These are phyloP conservation scores for Penicillium steckii DNA, from an alignment of 495 filamentous ascomycete genomes.

Conservation along the genomic window DNA sequence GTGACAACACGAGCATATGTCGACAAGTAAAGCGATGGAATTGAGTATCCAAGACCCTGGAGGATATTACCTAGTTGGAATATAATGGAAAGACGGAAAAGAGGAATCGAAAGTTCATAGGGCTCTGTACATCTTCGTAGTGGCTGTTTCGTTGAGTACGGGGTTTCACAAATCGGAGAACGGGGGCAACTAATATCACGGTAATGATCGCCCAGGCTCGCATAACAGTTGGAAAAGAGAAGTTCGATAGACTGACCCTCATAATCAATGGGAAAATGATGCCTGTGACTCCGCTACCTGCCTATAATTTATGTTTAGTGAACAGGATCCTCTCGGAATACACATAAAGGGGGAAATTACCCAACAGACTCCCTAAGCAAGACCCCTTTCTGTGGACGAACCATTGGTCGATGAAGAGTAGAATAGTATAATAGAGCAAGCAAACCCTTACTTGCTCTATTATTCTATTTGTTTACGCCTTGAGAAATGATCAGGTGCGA, in stretches of 20 bases:
- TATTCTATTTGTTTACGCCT: constrained; percentile 13
- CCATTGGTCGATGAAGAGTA: constrained; percentile 18
- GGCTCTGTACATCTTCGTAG: neutral
- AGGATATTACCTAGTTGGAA: constrained; percentile 53
- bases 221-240: constrained; percentile 52
- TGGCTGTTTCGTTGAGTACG: neutral
- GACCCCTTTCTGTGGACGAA: constrained; percentile 11
- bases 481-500: constrained; percentile 18
- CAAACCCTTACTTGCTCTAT: constrained; percentile 16
- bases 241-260: constrained; percentile 42
- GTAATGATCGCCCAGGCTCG: constrained; percentile 44
- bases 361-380: constrained; percentile 19
- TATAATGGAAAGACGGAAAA: constrained; percentile 42
- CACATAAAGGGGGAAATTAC: neutral
- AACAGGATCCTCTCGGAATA: neutral
- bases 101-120: constrained; percentile 41
- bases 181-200: constrained; percentile 45
- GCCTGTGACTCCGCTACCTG: constrained; percentile 40
- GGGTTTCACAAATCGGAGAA: constrained; percentile 50
- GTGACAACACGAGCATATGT: constrained; percentile 46
- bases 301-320: constrained; percentile 11
- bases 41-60: constrained; percentile 58
- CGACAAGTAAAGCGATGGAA: constrained; percentile 59
- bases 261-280: constrained; percentile 48
- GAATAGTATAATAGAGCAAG: constrained; percentile 14